phyloP scores from a whole-genome alignment of 148 eudicot species.

The Euryodendron excelsum region DNA sequence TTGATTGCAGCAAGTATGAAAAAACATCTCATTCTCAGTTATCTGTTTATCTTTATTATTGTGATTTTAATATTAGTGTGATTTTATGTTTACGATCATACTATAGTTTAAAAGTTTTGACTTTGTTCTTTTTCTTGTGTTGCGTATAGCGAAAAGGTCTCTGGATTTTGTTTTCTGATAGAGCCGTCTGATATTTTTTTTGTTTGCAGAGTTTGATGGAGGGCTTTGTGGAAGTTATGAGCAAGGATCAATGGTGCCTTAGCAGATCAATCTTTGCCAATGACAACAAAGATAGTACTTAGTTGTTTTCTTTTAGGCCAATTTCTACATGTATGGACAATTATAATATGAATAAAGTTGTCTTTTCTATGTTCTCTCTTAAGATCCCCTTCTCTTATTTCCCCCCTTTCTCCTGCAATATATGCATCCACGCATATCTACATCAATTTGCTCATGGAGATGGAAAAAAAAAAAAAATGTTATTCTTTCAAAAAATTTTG shows the following conservation, averaged over 20 bases:
- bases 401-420: neutral
- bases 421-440: too few relatives aligned
- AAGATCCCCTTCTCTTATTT: neutral
- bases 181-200: neutral
- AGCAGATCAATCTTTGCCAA: neutral
- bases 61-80: too few relatives aligned
- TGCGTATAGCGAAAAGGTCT: neutral
- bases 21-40: neutral
- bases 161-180: neutral
- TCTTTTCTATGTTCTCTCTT: neutral
- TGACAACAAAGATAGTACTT: neutral
- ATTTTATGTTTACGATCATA: too few relatives aligned
- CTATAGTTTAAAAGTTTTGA: too few relatives aligned
- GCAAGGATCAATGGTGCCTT: neutral
- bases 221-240: neutral
- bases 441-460: too few relatives aligned
- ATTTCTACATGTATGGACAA: neutral
- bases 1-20: slow-evolving; percentile 11
- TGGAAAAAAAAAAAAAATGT: too few relatives aligned
- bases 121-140: neutral
- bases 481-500: too few relatives aligned
- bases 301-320: neutral
- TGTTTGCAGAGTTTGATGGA: neutral
- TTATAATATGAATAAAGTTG: neutral
- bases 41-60: too few relatives aligned